Base-by-base conservation (phyloP, 768 basidiomycete genomes). In the Trametes cingulata region DNA sequence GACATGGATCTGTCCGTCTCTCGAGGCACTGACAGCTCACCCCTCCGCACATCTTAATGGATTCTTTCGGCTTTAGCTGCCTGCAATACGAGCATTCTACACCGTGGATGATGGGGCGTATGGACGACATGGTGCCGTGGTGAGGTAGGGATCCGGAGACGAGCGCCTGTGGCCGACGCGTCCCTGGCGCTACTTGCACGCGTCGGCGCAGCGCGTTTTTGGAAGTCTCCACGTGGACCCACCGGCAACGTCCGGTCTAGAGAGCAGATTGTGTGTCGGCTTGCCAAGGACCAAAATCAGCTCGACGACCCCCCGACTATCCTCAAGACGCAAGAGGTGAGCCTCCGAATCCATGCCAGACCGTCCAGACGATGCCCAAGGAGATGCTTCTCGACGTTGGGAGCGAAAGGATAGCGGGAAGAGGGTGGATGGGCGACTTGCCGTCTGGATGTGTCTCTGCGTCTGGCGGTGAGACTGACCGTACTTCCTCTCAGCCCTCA, bases 401-500 rank as follows among this genome's bases (percentile, higher is more conserved):
- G 19, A 39, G 56, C 56, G 52, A 49, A 49, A 42, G 46, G 60
- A 61, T 60, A 36, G 58, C 39, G 15, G 62, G 55, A 65, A 67
- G 42, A 45, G 43, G 73, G 60, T 73, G 73, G 73, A 74, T 74
- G 69, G 70, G 24, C 47, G 42, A 56, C 35, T 37, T 42, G 50
- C 51, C 45, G 56, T 56, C 52, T 59, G 68, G 70, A 71, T 71
- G 70, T 61, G 60, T 47, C 52, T 51, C 45, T 57, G 54, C 48
- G 19, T 45, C 57, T 58, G 54, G 59, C 54, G 55, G 42, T 41
- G 27, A 47, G 33, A 41, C 67, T 65, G 46, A 68, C 67, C 66
- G 64, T 59, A 7, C 67, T 43, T 64, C 65, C 68, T 41, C 48
- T 65, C 56, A 71, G 71, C 78, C 76, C 76, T 75, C 79, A 86